Percentiles rank a stretch among this genome's conserved stretches.
Conservation (phyloP, 1,139 yeast genomes). For the Scheffersomyces insectosa region DNA sequence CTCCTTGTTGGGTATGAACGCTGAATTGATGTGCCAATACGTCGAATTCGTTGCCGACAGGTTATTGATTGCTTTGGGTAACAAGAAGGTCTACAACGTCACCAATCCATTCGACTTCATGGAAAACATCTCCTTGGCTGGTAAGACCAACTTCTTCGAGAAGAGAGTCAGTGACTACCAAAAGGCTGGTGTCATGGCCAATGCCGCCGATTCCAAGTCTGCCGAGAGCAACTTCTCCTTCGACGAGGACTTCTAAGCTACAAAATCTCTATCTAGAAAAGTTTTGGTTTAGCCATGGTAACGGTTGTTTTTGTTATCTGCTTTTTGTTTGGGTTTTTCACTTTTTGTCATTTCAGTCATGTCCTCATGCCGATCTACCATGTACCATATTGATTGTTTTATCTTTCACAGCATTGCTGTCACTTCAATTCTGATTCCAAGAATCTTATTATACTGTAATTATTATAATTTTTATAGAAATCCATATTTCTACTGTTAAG, state of each 20-base stretch:
- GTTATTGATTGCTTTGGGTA: conserved; percentile 84
- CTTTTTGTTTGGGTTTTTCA: conserved; percentile 1
- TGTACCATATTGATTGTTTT: too few species aligned
- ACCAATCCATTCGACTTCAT: conserved; percentile 96
- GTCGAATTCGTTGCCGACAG: conserved; percentile 98
- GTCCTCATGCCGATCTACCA: not conserved
- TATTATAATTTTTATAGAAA: too few species aligned
- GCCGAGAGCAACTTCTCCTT: conserved; percentile 40
- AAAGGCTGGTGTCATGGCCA: conserved; percentile 96
- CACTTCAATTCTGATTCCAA: conserved; percentile 1
- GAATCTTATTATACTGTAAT: not conserved
- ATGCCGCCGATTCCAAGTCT: conserved; percentile 31
- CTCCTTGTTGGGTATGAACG: conserved; percentile 90
- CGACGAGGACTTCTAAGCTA: conserved; percentile 48
- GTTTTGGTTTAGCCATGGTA: not conserved
- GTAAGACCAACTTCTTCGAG: conserved; percentile 98
- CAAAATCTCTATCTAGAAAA: not conserved
- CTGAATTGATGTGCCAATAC: conserved; percentile 91
- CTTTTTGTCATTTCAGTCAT: not conserved
- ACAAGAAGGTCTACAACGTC: conserved; percentile 82
- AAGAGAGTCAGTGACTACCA: conserved; percentile 98
- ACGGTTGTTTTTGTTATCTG: not conserved
- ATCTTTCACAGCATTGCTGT: too few species aligned
- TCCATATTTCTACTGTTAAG: too few species aligned
- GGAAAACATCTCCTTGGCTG: conserved; percentile 97